phyloP scores from a whole-genome alignment of 805 yeast genomes.

The Grigorovia humatica region DNA sequence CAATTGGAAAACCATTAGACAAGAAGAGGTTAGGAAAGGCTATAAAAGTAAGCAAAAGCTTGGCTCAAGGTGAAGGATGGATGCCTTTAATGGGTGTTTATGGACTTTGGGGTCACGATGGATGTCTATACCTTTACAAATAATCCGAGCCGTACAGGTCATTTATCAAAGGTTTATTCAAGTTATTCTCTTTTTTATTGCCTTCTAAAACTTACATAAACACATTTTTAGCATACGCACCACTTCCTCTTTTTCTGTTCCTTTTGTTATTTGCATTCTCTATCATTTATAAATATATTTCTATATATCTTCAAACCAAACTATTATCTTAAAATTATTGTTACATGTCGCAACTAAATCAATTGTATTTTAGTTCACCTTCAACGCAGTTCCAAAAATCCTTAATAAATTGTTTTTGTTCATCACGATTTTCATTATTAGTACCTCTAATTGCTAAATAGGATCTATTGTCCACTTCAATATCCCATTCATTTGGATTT shows the following conservation, averaged over 20 bases:
- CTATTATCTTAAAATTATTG: no score
- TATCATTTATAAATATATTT: not conserved
- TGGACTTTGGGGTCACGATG: constrained; percentile 62
- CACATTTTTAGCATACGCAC: no score
- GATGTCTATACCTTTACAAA: constrained; percentile 49
- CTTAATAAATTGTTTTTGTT: constrained; percentile 36
- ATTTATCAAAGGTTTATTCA: not conserved
- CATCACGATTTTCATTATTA: constrained; percentile 12
- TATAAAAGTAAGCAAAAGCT: constrained; percentile 21
- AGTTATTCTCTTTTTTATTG: no score
- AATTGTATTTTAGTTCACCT: constrained; percentile 37
- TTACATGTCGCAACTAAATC: not conserved
- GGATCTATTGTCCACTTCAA: constrained; percentile 42
- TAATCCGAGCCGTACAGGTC: not conserved
- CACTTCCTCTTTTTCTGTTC: not conserved
- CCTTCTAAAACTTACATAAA: no score
- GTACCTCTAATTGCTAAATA: constrained; percentile 49
- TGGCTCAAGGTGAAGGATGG: constrained; percentile 41
- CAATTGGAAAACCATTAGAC: constrained; percentile 43
- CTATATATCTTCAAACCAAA: no score
- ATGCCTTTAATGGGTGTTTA: constrained; percentile 40
- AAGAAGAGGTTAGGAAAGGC: constrained; percentile 23
- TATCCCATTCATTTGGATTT: constrained; percentile 38
- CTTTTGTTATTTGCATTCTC: not conserved
- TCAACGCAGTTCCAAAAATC: constrained; percentile 43